Evolutionary conservation across 331 rosid species (phyloP).

Genomic region (Malus hybrid): DNA sequence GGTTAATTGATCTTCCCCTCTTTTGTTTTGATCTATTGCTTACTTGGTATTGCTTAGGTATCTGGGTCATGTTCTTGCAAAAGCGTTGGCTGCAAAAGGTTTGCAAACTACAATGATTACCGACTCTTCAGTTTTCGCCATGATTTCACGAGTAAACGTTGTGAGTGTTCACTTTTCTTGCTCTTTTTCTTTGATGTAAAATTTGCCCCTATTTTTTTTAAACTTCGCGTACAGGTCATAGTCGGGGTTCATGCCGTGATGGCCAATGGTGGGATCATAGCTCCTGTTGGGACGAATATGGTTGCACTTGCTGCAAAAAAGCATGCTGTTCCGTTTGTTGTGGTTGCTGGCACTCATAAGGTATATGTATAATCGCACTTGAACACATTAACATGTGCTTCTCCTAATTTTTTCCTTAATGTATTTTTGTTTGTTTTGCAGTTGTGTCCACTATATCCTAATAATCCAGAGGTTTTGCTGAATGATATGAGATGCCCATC

Average conservation of each 20-base stretch:
- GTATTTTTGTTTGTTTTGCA: background rate
- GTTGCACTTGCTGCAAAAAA: conserved; percentile 17
- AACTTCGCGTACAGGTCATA: background rate
- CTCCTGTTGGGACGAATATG: conserved; percentile 17
- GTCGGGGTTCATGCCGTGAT: conserved; percentile 15
- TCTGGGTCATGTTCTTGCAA: conserved; percentile 14
- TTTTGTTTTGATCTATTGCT: background rate
- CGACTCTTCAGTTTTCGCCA: conserved; percentile 11
- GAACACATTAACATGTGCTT: background rate
- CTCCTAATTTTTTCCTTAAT: background rate
- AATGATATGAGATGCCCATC: conserved; percentile 14
- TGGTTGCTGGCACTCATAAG: conserved; percentile 4
- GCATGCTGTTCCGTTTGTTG: conserved; percentile 20
- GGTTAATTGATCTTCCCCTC: background rate
- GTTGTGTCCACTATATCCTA: conserved; percentile 10
- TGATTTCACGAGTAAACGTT: conserved; percentile 11
- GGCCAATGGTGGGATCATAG: conserved; percentile 18
- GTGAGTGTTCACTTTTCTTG: background rate
- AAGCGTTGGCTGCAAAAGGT: conserved; percentile 3
- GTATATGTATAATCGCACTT: background rate
- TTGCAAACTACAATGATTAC: conserved; percentile 7
- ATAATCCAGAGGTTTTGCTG: conserved; percentile 14
- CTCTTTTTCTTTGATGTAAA: background rate
- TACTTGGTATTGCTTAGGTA: conserved; percentile 3
- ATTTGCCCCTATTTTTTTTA: background rate